Evolutionary conservation across 768 basidiomycete species (phyloP).

Genomic region (Cystobasidium ongulense): DNA sequence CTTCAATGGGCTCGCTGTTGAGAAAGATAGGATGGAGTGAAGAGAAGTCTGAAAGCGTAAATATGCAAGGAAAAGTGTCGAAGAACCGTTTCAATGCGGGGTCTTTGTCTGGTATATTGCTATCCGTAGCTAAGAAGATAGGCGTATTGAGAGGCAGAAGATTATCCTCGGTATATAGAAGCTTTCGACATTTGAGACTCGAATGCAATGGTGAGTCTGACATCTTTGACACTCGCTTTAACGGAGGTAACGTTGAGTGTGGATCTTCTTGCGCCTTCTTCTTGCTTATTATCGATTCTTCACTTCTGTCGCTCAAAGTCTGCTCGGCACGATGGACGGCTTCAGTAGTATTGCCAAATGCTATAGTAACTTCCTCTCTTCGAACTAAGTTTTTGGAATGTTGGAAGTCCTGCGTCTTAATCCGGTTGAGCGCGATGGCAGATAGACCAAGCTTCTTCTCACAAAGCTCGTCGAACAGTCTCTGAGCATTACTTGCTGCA

Average conservation of each 20-base stretch:
- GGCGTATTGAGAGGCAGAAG: slow-evolving; percentile 53
- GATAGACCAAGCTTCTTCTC: slow-evolving; percentile 49
- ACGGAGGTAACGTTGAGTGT: slow-evolving; percentile 39
- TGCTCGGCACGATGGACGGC: not conserved
- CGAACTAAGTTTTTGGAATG: not conserved
- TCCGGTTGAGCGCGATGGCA: slow-evolving; percentile 42
- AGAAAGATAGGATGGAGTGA: slow-evolving; percentile 6
- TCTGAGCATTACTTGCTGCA: slow-evolving; percentile 49
- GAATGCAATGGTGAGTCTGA: slow-evolving; percentile 43
- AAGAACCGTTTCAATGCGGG: slow-evolving; percentile 51
- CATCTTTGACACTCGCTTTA: slow-evolving; percentile 38
- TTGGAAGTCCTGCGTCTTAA: not conserved
- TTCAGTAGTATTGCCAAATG: too few relatives aligned
- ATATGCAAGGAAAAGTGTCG: slow-evolving; percentile 58
- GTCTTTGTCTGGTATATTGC: slow-evolving; percentile 47
- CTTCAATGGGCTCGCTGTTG: slow-evolving; percentile 13
- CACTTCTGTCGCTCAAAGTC: not conserved
- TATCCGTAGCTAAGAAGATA: slow-evolving; percentile 62
- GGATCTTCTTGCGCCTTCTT: not conserved
- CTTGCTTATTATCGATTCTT: not conserved
- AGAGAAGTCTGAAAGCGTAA: slow-evolving; percentile 55
- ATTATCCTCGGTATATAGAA: slow-evolving; percentile 45
- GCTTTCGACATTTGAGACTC: slow-evolving; percentile 48
- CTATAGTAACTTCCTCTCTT: not conserved
- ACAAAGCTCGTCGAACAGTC: slow-evolving; percentile 57